Conservation (phyloP, 163 green algal genomes). For the Prototheca wickerhamii region DNA sequence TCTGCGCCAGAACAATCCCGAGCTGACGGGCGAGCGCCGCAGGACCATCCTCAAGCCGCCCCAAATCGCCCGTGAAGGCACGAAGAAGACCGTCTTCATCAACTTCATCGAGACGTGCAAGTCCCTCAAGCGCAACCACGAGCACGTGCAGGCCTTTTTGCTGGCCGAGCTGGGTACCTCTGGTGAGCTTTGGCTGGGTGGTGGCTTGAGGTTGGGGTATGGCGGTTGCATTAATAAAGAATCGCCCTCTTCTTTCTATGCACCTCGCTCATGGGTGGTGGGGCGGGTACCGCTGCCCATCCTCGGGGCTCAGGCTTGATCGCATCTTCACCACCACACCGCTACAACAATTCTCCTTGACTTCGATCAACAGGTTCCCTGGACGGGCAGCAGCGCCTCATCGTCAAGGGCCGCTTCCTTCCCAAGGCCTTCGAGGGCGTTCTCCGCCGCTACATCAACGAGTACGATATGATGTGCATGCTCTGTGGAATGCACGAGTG, state of each 20-base stretch:
- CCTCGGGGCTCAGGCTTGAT: no score
- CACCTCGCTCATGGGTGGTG: background rate
- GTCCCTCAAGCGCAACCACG: slow-evolving; percentile 88
- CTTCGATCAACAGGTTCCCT: slow-evolving; percentile 72
- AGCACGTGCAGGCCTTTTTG: slow-evolving; percentile 88
- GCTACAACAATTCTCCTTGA: no score
- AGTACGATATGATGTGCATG: slow-evolving; percentile 33
- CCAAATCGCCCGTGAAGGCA: slow-evolving; percentile 94
- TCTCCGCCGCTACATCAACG: slow-evolving; percentile 91
- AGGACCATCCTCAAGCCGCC: slow-evolving; percentile 95
- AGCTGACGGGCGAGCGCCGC: slow-evolving; percentile 90
- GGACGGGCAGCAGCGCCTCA: slow-evolving; percentile 89
- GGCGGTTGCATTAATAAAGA: background rate
- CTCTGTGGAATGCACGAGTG: background rate
- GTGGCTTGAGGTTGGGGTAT: background rate
- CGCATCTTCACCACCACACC: no score
- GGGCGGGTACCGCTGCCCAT: no score
- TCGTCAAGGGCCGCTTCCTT: slow-evolving; percentile 96
- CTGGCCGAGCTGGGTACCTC: slow-evolving; percentile 64
- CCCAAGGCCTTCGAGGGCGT: slow-evolving; percentile 98
- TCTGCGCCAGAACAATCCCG: slow-evolving; percentile 90
- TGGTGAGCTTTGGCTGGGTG: background rate
- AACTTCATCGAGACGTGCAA: slow-evolving; percentile 99
- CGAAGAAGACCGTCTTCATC: slow-evolving; percentile 99
- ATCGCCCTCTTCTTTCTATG: background rate